A percentile compares a stretch with the other conserved stretches of the same genome.
Evolutionary conservation across 768 basidiomycete species (phyloP).

Genomic region (Tulasnella sp.): DNA sequence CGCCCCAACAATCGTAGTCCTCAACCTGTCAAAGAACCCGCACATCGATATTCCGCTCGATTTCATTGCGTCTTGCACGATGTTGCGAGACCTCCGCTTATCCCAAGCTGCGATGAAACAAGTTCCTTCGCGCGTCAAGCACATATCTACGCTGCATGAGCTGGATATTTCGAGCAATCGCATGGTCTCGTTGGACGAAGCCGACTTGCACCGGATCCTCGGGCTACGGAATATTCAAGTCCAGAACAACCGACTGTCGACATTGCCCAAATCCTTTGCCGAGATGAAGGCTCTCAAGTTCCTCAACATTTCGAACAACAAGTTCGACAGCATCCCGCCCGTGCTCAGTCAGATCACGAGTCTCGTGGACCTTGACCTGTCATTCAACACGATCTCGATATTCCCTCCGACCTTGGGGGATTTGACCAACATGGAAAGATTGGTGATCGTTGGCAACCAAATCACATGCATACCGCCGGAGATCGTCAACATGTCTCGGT

Average conservation of each 20-base stretch:
- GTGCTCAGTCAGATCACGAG: conserved; percentile 72
- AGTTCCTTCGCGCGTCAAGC: conserved; percentile 81
- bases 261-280: conserved; percentile 83
- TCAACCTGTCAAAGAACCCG: conserved; percentile 91
- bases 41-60: conserved; percentile 96
- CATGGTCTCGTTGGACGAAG: conserved; percentile 85
- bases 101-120: conserved; percentile 94
- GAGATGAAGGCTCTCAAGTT: conserved; percentile 69
- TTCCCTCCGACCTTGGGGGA: conserved; percentile 80
- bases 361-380: conserved; percentile 88
- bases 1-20: conserved; percentile 78
- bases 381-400: conserved; percentile 86
- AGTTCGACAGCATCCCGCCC: conserved; percentile 73
- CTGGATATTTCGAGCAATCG: conserved; percentile 92
- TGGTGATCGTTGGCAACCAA: conserved; percentile 86
- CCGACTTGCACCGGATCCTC: conserved; percentile 75
- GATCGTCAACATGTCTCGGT: conserved; percentile 57
- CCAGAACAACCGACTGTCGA: conserved; percentile 91
- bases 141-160: conserved; percentile 70
- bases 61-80: conserved; percentile 87
- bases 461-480: conserved; percentile 71
- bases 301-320: conserved; percentile 96
- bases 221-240: conserved; percentile 69
- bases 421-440: conserved; percentile 65
- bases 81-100: conserved; percentile 81